Evolutionary conservation across 768 basidiomycete species (phyloP), one percentile per base, ranked within the genome.

Genomic region (Amanita pallidorosea): DNA sequence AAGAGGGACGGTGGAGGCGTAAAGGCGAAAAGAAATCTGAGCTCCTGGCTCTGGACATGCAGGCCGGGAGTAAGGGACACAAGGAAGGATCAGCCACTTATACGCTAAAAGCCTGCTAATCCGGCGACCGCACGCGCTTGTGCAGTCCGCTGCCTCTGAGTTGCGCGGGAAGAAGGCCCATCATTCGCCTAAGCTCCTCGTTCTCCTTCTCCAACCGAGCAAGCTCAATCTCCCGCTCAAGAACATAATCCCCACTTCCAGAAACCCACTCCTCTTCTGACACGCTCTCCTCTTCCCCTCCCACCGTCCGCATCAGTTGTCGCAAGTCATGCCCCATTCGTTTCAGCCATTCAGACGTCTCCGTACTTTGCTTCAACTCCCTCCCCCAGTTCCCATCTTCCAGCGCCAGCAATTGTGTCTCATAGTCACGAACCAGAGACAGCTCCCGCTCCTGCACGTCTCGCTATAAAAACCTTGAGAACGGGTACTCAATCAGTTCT

Each of bases 401-500:
- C 44, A 78, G 75, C 43, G 75, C 76, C 38, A 90, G 70, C n/a
- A 99, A 72, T 55, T 86, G 79, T 18, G 82, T 77, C 63, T 97
- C 94, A 65, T 94, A 96, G 57, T 96, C 91, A 2, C 88, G 83
- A 50, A 93, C 85, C 36, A 96, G 68, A 0, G 89, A 77, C 8
- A 98, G 76, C 63, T 97, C 93, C 59, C 87, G 87, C 65, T 90
- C 85, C 66, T 97, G 94, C 0, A 94, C 85, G 53, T 93, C 87
- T 70, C 89, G 82, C 93, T 97, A 59, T 27, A 52, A 41, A n/a
- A 33, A 7, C 0, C 20, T 37, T 25, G 18, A 31, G 18, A 29
- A 35, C n/a, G 25, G n/a, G 2, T n/a, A 23, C 23, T n/a, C 29
- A 9, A 33, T 41, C 29, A 13, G 3, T 5, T 7, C 23, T 5